Evolutionary conservation across 73 alveolate species (phyloP), one percentile per base, ranked within the genome.

Genomic region (Paramecium bursaria): DNA sequence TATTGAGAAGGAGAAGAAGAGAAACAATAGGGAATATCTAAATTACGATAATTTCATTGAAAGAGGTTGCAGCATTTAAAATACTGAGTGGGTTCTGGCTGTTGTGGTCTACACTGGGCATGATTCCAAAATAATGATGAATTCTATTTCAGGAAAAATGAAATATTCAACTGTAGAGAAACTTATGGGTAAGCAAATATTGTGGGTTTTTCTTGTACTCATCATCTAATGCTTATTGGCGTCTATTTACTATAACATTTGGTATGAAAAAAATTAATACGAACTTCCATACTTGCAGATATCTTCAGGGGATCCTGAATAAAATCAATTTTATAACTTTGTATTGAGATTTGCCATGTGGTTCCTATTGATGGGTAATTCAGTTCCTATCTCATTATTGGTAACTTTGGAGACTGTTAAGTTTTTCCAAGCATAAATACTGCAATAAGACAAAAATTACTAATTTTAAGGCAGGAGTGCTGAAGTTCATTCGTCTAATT

Each of bases 101-200:
- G 87, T 90, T 10, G 90, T 87, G 9, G 91, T 74, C 19, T 96
- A 91, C 85, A 92, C 98, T 0, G 99, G 99, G 19, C 96, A 90
- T 86, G 95, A 94, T 31, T 91, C 99, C 1, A 93, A 92, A 75
- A 96, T 96, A 5, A 96, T 96, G 99, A 94, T 92, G 95, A 96
- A 96, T 88, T 93, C 98, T 19, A 92, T 98, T 0, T 86, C 87
- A 9, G 96, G 98, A 35, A 94, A 95, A 73, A 89, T 95, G 50
- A 96, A 96, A 88, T 86, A 92, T 51, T 94, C 98, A 30, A 90
- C 92, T 21, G 87, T 96, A 1, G 99, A 96, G 90, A 91, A 77
- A 87, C 74, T 85, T 42, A 96, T 96, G 93, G 93, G 95, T 85
- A 82, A 85, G 50, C 94, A 93, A 85, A 96, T 96, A n/a, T 53